These are phyloP conservation scores for Fusarium proliferatum DNA, from an alignment of 2,329 filamentous ascomycete genomes.

Conservation along the genomic window DNA sequence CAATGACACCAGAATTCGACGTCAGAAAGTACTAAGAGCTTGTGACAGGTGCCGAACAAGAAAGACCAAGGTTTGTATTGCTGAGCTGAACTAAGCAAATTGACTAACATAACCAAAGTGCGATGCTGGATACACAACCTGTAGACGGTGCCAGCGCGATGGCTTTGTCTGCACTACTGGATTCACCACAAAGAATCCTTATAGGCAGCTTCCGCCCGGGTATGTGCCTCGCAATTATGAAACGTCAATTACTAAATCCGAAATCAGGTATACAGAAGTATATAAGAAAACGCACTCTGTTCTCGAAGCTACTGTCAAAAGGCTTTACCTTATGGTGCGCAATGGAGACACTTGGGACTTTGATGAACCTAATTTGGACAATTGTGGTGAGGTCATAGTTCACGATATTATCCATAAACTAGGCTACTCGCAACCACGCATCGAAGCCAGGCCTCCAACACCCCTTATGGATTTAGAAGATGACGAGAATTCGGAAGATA, in stretches of 20 bases:
- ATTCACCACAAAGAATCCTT: rapidly evolving
- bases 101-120: background rate
- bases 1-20: background rate
- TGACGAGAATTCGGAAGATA: background rate
- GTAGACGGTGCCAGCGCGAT: background rate
- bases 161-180: background rate
- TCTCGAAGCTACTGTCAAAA: background rate
- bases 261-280: background rate
- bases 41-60: background rate
- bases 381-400: background rate
- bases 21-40: background rate
- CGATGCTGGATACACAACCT: background rate
- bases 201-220: background rate
- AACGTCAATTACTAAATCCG: rapidly evolving
- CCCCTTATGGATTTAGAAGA: rapidly evolving
- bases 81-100: rapidly evolving
- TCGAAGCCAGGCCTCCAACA: background rate
- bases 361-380: background rate
- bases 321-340: background rate
- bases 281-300: background rate
- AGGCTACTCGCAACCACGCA: background rate
- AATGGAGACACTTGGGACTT: background rate
- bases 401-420: background rate
- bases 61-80: background rate
- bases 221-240: background rate